Percentiles rank a stretch among this genome's conserved stretches.
These are phyloP conservation scores for Cercospora citrullina DNA, from an alignment of 2,329 filamentous ascomycete species.

Conservation along the genomic window DNA sequence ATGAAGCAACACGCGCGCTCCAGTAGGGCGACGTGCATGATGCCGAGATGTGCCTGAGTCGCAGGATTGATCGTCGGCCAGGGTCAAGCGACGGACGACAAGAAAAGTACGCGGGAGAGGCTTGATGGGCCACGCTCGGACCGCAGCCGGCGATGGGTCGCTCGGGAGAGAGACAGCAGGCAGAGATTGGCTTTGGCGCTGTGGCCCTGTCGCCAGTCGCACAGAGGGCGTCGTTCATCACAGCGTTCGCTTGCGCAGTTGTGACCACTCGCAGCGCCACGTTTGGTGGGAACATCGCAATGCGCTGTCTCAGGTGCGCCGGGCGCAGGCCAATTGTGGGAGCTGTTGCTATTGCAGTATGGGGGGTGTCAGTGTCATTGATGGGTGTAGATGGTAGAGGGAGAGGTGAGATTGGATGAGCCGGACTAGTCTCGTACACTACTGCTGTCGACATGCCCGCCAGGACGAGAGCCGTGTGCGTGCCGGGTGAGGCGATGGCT, in stretches of 20 bases:
- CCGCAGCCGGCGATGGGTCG: background rate
- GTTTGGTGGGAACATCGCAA: background rate
- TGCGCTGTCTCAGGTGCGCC: background rate
- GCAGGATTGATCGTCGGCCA: conserved; percentile 1
- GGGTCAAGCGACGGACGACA: background rate
- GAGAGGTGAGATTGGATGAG: background rate
- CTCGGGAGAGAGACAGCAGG: background rate
- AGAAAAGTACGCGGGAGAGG: background rate
- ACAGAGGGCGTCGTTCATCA: conserved; percentile 8
- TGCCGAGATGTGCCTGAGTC: conserved; percentile 7
- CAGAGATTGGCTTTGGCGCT: background rate
- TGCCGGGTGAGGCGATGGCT: background rate
- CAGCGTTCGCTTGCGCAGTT: background rate
- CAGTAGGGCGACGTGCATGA: background rate
- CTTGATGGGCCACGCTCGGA: background rate
- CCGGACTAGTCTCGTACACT: background rate
- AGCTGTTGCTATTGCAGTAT: background rate
- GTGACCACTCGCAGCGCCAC: background rate
- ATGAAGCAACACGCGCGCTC: background rate
- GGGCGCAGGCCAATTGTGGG: background rate
- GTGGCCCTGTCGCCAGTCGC: background rate
- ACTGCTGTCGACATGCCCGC: background rate
- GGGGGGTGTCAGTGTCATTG: too few relatives aligned
- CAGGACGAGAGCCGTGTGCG: background rate
- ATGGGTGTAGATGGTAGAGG: too few relatives aligned